Evolutionary conservation across 805 yeast species (phyloP).

Genomic region (Brettanomyces anomalus): DNA sequence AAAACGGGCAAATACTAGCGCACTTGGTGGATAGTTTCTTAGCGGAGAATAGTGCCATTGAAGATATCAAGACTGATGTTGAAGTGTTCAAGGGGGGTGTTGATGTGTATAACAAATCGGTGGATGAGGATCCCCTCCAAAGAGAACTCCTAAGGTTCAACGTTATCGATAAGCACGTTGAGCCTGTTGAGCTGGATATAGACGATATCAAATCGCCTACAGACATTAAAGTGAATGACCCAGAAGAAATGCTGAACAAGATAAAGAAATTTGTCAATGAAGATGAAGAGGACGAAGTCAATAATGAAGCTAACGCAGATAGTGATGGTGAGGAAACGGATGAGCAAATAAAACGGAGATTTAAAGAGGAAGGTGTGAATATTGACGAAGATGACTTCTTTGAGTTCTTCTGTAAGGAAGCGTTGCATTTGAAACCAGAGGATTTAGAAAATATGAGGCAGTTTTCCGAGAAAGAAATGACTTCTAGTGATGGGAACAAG

Average conservation of each 20-base stretch:
- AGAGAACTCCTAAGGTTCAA: constrained; percentile 16
- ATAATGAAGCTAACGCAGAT: not conserved
- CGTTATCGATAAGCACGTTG: constrained; percentile 14
- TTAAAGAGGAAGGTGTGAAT: constrained; percentile 21
- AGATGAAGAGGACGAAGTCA: constrained; percentile 7
- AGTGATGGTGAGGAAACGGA: not conserved
- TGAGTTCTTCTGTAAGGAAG: constrained; percentile 51
- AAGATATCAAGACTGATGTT: not conserved
- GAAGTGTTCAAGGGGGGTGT: constrained; percentile 2
- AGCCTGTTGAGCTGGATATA: constrained; percentile 14
- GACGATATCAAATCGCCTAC: constrained; percentile 1
- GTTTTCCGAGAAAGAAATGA: not conserved
- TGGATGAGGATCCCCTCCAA: constrained; percentile 20
- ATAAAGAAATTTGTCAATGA: constrained; percentile 16
- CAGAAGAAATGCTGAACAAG: constrained; percentile 17
- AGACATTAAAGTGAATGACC: not conserved
- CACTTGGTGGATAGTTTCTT: constrained; percentile 3
- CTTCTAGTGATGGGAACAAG: not conserved
- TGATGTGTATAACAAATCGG: constrained; percentile 8
- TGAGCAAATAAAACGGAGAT: not conserved
- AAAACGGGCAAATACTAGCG: not conserved
- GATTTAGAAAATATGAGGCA: constrained; percentile 31
- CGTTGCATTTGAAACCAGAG: constrained; percentile 37
- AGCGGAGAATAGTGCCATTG: not conserved
- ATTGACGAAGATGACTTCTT: constrained; percentile 65